Evolutionary conservation across 345 rosid genomes (phyloP), one percentile per base, ranked within the genome.

Genomic region (Ceriops decandra): DNA sequence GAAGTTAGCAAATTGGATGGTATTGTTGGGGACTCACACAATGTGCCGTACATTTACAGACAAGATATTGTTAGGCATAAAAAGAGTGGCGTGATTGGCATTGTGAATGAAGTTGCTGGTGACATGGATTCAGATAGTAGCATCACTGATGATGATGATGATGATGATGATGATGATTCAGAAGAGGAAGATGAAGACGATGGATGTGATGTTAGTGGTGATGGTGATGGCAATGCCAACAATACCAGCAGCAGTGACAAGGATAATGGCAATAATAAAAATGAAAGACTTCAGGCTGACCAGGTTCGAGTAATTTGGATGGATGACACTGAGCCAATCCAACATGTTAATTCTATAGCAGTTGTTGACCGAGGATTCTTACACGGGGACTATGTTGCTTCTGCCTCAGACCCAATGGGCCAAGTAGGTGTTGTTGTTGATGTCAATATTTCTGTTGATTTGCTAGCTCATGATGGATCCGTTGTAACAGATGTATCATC

Each of bases 271-370:
- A 68, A 69, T 53, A 74, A 84, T 65, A 88, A 86, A 63, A 80
- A 78, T 64, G 91, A 86, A 77, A 71, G 68, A 9, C 95, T 91
- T 71, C 85, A 80, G 67, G 85, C 86, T 28, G 85, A 86, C 52
- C 96, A 95, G 79, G 90, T 92, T 81, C 88, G 96, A 72, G 97
- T 92, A 57, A 86, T 86, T 60, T 95, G 98, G 97, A 82, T 90
- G 77, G 91, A 89, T 74, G 86, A 82, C 67, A 84, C 85, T 0
- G 97, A 88, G 67, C 88, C 86, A 26, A 82, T 86, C 73, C 96
- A 92, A 72, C 78, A 78, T 79, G 67, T 78, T 32, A 82, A 73
- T 74, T 83, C 88, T 74, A 74, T 92, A 67, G 80, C 77, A 5
- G 91, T 87, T 72, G 77, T 89, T 67, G 99, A 95, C 77, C 86